phyloP scores from a whole-genome alignment of 768 basidiomycete species.

The Mrakia frigida region DNA sequence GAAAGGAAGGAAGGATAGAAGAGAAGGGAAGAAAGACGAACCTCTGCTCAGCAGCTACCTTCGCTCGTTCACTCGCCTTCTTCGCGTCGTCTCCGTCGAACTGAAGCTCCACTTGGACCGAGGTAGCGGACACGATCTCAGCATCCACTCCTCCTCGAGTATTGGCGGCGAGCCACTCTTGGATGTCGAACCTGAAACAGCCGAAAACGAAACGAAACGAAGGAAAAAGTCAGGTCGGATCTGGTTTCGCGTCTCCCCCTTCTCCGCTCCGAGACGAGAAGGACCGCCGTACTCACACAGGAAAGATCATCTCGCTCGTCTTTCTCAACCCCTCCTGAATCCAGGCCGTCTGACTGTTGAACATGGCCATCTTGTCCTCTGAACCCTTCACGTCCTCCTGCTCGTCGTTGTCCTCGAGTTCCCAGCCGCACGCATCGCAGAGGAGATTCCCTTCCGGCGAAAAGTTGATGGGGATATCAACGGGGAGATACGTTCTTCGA shows the following conservation, averaged over 20 bases:
- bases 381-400: constrained; percentile 75
- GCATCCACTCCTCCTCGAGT: constrained; percentile 37
- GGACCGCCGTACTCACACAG: constrained; percentile 55
- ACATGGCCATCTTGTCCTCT: constrained; percentile 92
- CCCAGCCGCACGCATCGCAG: constrained; percentile 79
- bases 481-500: constrained; percentile 70
- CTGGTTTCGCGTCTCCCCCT: neutral
- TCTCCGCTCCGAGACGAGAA: neutral
- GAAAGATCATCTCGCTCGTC: constrained; percentile 79
- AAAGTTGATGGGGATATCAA: constrained; percentile 60
- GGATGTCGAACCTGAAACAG: constrained; percentile 66
- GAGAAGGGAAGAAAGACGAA: constrained; percentile 23
- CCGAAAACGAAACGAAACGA: neutral
- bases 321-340: constrained; percentile 81
- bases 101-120: constrained; percentile 61
- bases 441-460: constrained; percentile 50
- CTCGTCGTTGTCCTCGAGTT: constrained; percentile 87
- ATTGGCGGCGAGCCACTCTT: constrained; percentile 59
- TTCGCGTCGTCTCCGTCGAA: constrained; percentile 86
- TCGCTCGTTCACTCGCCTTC: constrained; percentile 63
- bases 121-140: constrained; percentile 51
- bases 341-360: constrained; percentile 83
- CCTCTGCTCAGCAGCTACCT: constrained; percentile 75
- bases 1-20: neutral
- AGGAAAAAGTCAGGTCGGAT: too few species aligned